Evolutionary conservation across 495 filamentous ascomycete species (phyloP), one percentile per base, ranked within the genome.

Genomic region (Monascus purpureus): DNA sequence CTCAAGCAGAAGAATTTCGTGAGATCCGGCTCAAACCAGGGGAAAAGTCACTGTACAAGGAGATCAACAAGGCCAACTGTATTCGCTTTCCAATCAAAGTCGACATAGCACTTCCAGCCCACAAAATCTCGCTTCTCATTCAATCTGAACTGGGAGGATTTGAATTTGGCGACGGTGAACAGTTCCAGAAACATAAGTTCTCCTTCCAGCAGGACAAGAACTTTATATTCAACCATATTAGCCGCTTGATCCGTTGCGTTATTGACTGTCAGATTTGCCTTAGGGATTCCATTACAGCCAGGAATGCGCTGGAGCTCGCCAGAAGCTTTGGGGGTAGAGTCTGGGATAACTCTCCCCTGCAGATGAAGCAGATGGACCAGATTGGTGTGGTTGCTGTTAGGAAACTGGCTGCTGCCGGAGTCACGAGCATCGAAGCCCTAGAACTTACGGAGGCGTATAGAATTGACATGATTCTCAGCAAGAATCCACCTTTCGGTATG

Each of bases 81-180:
- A 75, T 93, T 22, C 71, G 77, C 27, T 90, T 75, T 46, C 81
- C 81, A 0, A 70, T 96, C 40, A 84, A 81, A 35, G 81, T 83
- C n/a, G 71, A 77, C 24, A 49, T 94, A 28, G 67, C 67, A 1
- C 62, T 73, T 8, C 64, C 73, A 7, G 67, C 72, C 17, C 90
- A 96, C 51, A 97, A 97, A 42, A 66, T 84, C n/a, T 90, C 77
- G 14, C 59, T 97, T 9, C 67, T 96, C 23, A 64, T 94, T 7
- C 92, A 97, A 53, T 66, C 69, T 9, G 73, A 83, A 34, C 74
- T 97, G 7, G 81, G 83, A 8, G 69, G 65, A 22, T 60, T 86
- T 8, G 84, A 93, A 1, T 70, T 78, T 19, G 77, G 81, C 1
- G 60, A 53, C 20, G 68, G 72, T 2, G 68, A 78, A 15, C 70